These are phyloP conservation scores for Nematocida sp. DNA, from an alignment of 371 early-diverging fungal genomes.

Conservation along the genomic window DNA sequence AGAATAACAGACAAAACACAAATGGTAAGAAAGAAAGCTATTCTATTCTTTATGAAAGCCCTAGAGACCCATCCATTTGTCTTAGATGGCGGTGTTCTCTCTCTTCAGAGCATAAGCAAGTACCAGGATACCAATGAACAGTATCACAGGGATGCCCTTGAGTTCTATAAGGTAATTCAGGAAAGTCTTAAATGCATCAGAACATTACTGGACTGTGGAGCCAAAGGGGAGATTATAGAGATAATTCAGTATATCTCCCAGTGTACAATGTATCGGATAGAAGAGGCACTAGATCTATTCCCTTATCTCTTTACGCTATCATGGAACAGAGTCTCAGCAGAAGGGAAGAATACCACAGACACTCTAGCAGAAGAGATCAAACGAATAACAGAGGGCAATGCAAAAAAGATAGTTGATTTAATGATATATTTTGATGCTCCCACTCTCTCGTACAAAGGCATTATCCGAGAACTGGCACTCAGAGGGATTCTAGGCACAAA, in stretches of 20 bases:
- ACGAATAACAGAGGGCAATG: slow-evolving; percentile 18
- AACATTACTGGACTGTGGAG: slow-evolving; percentile 8
- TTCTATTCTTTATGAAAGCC: slow-evolving; percentile 50
- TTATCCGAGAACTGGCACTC: slow-evolving; percentile 36
- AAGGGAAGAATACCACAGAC: slow-evolving; percentile 38
- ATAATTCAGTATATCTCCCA: slow-evolving; percentile 45
- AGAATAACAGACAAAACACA: slow-evolving; percentile 62
- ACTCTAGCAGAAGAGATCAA: slow-evolving; percentile 27
- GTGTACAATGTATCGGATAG: slow-evolving; percentile 54
- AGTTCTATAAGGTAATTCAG: slow-evolving; percentile 21
- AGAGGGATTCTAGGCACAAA: slow-evolving; percentile 32
- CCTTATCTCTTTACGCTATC: slow-evolving; percentile 34
- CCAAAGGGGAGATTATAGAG: slow-evolving; percentile 46
- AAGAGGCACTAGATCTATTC: slow-evolving; percentile 48
- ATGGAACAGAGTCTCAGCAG: slow-evolving; percentile 35
- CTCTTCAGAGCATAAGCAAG: not conserved
- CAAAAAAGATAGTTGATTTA: slow-evolving; percentile 14
- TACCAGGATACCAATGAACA: not conserved
- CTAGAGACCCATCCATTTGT: slow-evolving; percentile 62
- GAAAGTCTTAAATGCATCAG: slow-evolving; percentile 8
- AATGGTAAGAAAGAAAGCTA: slow-evolving; percentile 61
- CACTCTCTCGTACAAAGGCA: slow-evolving; percentile 32
- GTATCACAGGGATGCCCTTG: slow-evolving; percentile 12
- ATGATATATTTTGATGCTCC: slow-evolving; percentile 21
- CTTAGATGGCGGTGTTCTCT: slow-evolving; percentile 31